Percentiles rank a stretch among this genome's conserved stretches.
phyloP scores from a whole-genome alignment of 2,329 filamentous ascomycete species.

The Sporothrix brasiliensis region DNA sequence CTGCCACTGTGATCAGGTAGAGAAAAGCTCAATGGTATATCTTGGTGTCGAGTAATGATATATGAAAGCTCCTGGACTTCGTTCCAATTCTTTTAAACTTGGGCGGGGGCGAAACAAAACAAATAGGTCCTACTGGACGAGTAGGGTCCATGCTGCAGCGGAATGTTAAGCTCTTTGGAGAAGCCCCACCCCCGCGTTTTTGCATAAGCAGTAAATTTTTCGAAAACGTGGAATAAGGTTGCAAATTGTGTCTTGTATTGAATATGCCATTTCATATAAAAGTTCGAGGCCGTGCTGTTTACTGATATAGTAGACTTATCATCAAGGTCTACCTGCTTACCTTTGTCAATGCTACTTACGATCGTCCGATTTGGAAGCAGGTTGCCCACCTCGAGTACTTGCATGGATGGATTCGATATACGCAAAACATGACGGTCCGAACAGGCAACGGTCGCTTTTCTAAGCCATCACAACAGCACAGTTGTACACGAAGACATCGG shows the following conservation, averaged over 20 bases:
- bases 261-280: too few relatives aligned
- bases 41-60: background rate
- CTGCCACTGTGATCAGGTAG: background rate
- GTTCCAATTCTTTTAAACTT: too few relatives aligned
- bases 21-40: background rate
- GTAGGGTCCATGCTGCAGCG: background rate
- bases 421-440: background rate
- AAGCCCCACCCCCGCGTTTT: constrained; percentile 15
- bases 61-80: too few relatives aligned
- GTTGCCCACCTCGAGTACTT: background rate
- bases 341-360: background rate
- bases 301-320: too few relatives aligned
- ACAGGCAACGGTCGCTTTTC: background rate
- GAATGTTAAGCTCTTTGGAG: constrained; percentile 1
- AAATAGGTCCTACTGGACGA: background rate
- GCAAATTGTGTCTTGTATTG: too few relatives aligned
- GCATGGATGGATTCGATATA: background rate
- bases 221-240: too few relatives aligned
- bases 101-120: background rate
- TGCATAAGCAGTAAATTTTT: too few relatives aligned
- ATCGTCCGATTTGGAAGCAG: background rate
- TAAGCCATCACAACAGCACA: background rate
- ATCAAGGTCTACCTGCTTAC: too few relatives aligned
- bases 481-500: background rate
- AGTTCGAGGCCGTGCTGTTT: too few relatives aligned